Base-by-base conservation (phyloP, 306 rosid genomes). In the Clitoria ternatea region DNA sequence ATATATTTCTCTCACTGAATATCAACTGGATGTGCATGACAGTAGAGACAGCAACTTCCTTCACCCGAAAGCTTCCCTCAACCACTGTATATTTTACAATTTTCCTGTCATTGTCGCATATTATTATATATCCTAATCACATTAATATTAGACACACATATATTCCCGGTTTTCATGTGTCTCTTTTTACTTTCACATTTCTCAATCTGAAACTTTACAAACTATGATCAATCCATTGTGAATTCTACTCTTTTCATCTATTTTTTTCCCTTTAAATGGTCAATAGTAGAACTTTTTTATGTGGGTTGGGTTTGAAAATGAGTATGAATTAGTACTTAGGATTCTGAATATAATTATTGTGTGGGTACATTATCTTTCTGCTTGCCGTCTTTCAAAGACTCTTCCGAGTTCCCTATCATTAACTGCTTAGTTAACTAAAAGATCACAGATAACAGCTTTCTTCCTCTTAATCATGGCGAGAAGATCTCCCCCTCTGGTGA, bases 401-500 rank as follows among this genome's bases (percentile, higher is more conserved):
- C 7, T 48, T 55, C 39, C 45, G 22, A 5, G 72, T 17, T 47
- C 36, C 27, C 10, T 37, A 59, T 44, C 43, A 59, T 44, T 63
- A 42, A 37, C n/a, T n/a, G n/a, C n/a, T n/a, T n/a, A 56, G 33
- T 13, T 57, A 61, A 59, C 18, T 39, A 7, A 23, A 55, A 53
- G 57, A 61, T 59, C 62, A 2, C 17, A 24, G 44, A 48, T 7
- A 29, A 40, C 45, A 44, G 65, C 19, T 77, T 77, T 40, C 36
- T 77, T 40, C 36, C 48, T 37, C 68, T 54, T 23, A 7, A 39
- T 66, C 68, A 85, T 90, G 96, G 82, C 86, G 49, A 82, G 84
- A 78, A 74, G 79, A 78, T 75, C 90, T 44, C 84, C 85, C 49
- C 83, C 82, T 22, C 27, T 63, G 55, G 81, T 81, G 33, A 73